A percentile compares a stretch with the other conserved stretches of the same genome.
Conservation (phyloP, 805 yeast species). For the Saccharomycopsis selenospora region DNA sequence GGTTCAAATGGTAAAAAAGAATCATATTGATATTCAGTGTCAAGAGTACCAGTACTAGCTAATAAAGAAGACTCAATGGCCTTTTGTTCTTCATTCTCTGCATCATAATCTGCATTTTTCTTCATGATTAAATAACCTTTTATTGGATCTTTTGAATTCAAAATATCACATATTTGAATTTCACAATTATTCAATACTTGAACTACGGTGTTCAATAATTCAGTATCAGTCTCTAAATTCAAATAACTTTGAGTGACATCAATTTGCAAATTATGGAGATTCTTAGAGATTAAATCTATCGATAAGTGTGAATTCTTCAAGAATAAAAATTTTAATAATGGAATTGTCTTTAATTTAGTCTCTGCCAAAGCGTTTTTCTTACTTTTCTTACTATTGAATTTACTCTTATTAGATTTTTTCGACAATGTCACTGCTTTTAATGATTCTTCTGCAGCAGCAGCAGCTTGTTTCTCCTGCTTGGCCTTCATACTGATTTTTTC, state of each 20-base stretch:
- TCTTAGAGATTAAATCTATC: constrained; percentile 65
- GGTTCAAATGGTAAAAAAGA: constrained; percentile 69
- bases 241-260: constrained; percentile 37
- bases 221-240: constrained; percentile 28
- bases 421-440: not conserved
- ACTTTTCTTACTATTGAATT: not conserved
- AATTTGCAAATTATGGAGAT: constrained; percentile 40
- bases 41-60: constrained; percentile 32
- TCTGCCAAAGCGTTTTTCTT: not conserved
- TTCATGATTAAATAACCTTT: constrained; percentile 61
- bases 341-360: constrained; percentile 23
- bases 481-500: constrained; percentile 27
- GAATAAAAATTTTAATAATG: constrained; percentile 66
- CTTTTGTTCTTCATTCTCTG: constrained; percentile 30
- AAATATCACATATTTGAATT: constrained; percentile 33
- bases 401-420: constrained; percentile 11
- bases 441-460: not conserved
- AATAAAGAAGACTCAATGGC: constrained; percentile 12
- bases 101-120: constrained; percentile 44
- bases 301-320: constrained; percentile 67
- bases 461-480: not conserved
- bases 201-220: constrained; percentile 29
- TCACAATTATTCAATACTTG: constrained; percentile 43
- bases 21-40: constrained; percentile 41
- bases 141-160: constrained; percentile 30